Evolutionary conservation across 192 early-diverging fungal genomes (phyloP).

Genomic region (Haplosporangium gracile): DNA sequence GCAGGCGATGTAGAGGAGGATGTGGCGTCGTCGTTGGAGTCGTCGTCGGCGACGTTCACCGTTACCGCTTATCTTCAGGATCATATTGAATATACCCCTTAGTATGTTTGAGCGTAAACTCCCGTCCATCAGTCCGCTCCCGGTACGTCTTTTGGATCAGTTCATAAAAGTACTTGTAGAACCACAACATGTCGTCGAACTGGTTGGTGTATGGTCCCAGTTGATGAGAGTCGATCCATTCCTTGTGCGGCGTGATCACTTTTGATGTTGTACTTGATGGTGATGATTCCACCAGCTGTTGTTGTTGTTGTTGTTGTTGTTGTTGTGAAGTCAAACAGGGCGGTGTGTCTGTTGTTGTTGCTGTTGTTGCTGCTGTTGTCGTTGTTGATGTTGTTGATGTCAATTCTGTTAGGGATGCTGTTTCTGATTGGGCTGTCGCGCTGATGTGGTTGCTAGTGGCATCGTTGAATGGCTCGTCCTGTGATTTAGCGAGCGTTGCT

Average conservation of each 20-base stretch:
- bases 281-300: neutral
- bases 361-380: too few relatives aligned
- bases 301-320: too few relatives aligned
- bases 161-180: constrained; percentile 92
- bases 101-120: constrained; percentile 69
- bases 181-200: constrained; percentile 92
- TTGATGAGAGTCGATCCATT: constrained; percentile 33
- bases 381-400: constrained; percentile 14
- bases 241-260: constrained; percentile 39
- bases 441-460: neutral
- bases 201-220: constrained; percentile 74
- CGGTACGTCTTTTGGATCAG: constrained; percentile 86
- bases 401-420: too few relatives aligned
- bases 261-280: constrained; percentile 9
- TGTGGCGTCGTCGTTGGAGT: neutral
- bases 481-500: neutral
- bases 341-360: neutral
- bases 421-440: neutral
- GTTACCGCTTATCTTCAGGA: constrained; percentile 1
- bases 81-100: constrained; percentile 73
- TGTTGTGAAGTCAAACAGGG: neutral
- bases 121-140: constrained; percentile 63
- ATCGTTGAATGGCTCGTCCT: neutral
- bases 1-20: neutral
- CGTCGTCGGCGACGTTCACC: neutral